Evolutionary conservation across 805 yeast genomes (phyloP), one percentile per base, ranked within the genome.

Genomic region (Wickerhamiella allomyrinae): DNA sequence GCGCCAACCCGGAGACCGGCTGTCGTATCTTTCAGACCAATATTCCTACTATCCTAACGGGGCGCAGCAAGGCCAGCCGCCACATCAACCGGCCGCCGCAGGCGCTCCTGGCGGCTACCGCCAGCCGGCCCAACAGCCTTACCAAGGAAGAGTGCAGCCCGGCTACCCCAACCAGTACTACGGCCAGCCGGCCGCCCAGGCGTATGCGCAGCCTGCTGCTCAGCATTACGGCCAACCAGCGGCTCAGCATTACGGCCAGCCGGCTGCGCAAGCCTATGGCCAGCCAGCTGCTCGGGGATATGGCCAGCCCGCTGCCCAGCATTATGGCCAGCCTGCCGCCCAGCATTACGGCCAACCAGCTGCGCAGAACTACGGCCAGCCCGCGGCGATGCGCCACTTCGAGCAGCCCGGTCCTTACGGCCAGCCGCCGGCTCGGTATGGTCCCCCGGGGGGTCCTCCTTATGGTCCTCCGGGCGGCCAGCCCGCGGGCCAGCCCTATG

Each of bases 1-100:
- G 38, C 43, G 44, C 40, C 47, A 41, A 27, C 47, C 43, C 4
- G 27, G 34, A 35, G 45, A 44, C 40, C 44, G 47, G 36, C 35
- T 41, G 24, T 24, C 33, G 34, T 38, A 38, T 20, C 44, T 44
- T 8, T 37, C 43, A 11, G 47, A 44, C 20, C 44, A 34, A 7
- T 41, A 44, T 36, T 41, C 45, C 14, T 44, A 44, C 34, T 39
- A 44, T 11, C 35, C 29, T 2, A 22, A 36, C 29, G 29, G 29
- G 11, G 29, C 8, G 3, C 21, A n/a, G 21, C 20, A 22, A 10
- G 39, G 39, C 29, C 39, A 36, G 24, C 15, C 39, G 39, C 21
- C 29, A 10, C 34, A 31, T 10, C 21, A 15, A 21, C 29, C 39
- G 19, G 39, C 29, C 21, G 24, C 19, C 19, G 15, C 8, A 3